A percentile compares a stretch with the other conserved stretches of the same genome.
Conservation (phyloP, 2,329 filamentous ascomycete genomes). For the Beauveria scarabaeidicola region DNA sequence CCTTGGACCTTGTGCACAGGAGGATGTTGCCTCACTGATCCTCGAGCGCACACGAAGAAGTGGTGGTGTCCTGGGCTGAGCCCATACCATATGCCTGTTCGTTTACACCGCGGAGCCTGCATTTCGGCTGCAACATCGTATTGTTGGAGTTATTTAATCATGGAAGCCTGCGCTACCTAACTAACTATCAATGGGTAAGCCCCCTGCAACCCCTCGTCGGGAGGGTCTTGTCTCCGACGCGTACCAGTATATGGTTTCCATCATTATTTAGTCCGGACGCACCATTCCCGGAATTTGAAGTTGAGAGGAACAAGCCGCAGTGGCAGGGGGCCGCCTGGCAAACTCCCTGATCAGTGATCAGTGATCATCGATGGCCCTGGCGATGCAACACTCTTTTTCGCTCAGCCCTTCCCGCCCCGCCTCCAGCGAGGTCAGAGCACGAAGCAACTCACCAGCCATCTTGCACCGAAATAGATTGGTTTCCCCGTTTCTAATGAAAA, state of each 20-base stretch:
- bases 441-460: not conserved
- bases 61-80: not conserved
- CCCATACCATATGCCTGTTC: not conserved
- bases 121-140: not conserved
- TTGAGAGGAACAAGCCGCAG: not conserved
- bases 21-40: not conserved
- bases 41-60: not conserved
- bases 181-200: not conserved
- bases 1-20: not conserved
- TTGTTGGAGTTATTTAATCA: not conserved
- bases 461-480: not conserved
- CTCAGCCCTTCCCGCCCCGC: conserved; percentile 3
- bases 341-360: not conserved
- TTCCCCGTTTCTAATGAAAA: too few relatives aligned
- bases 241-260: too few relatives aligned
- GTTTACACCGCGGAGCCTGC: not conserved
- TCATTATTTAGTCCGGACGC: too few relatives aligned
- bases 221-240: not conserved
- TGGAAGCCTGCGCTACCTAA: not conserved
- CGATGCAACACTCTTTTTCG: not conserved
- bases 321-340: not conserved
- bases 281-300: too few relatives aligned
- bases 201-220: not conserved
- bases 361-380: not conserved
- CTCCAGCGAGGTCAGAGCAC: conserved; percentile 2